These are phyloP conservation scores for Kluyveromyces lactis DNA, from an alignment of 805 yeast genomes.

Conservation along the genomic window DNA sequence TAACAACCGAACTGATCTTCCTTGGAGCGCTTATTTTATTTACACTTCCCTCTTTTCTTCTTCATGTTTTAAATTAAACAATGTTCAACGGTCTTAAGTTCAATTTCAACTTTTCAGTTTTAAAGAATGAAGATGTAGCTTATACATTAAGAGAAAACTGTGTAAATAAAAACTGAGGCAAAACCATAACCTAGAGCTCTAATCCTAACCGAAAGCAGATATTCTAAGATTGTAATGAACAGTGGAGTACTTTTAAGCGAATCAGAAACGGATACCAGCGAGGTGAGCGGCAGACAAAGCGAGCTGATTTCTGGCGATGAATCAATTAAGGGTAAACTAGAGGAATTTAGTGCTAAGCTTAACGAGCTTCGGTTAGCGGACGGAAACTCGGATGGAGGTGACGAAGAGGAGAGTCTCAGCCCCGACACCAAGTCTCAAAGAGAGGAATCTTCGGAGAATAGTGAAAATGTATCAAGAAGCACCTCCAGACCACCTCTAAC, in stretches of 20 bases:
- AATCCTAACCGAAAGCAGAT: too few relatives aligned
- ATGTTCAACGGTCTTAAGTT: too few relatives aligned
- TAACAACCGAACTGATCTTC: too few relatives aligned
- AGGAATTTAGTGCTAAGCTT: conserved; percentile 3
- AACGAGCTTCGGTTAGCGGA: conserved; percentile 3
- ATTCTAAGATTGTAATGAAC: too few relatives aligned
- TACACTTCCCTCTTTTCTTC: too few relatives aligned
- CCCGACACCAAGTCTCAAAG: not conserved
- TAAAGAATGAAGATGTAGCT: too few relatives aligned
- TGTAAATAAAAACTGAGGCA: too few relatives aligned
- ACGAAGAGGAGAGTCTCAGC: not conserved
- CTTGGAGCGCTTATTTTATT: too few relatives aligned
- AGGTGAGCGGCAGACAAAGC: not conserved
- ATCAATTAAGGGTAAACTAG: conserved; percentile 4
- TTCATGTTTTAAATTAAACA: too few relatives aligned
- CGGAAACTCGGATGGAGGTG: not conserved
- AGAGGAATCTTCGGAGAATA: not conserved
- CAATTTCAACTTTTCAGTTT: too few relatives aligned
- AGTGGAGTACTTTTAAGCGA: conserved; percentile 2
- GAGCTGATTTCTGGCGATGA: not conserved
- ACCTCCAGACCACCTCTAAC: not conserved
- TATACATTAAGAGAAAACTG: too few relatives aligned
- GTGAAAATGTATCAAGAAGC: not conserved
- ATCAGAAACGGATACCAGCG: conserved; percentile 1
- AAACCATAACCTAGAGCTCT: too few relatives aligned